Evolutionary conservation across 805 yeast species (phyloP), one percentile per base, ranked within the genome.

Genomic region (Yarrowia sp.): DNA sequence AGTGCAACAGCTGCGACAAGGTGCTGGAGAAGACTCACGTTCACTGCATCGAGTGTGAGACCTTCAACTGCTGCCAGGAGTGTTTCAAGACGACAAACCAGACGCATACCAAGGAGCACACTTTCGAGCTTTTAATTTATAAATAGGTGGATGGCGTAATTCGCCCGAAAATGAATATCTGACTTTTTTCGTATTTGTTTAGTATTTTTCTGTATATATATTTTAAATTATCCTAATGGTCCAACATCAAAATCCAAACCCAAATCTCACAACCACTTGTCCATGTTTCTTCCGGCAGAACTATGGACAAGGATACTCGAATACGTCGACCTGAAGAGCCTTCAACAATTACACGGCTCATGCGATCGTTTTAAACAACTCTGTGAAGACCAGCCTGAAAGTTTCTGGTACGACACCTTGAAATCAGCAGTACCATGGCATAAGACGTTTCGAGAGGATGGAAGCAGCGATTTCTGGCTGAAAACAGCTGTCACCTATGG

Each of bases 211-310:
- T 36, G 3, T 7, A 12, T 18, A 12, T 18, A 14, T 9, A 10
- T 4, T 21, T 38, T 10, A 12, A 13, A n/a, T n/a, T n/a, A n/a
- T n/a, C n/a, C n/a, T n/a, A n/a, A n/a, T n/a, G n/a, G n/a, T n/a
- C n/a, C n/a, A n/a, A n/a, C n/a, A n/a, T n/a, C n/a, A n/a, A n/a
- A n/a, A n/a, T 39, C 27, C 35, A 44, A 16, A 27, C 49, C 16
- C 33, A 25, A 16, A n/a, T n/a, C n/a, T n/a, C n/a, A n/a, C n/a
- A n/a, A n/a, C n/a, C n/a, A n/a, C n/a, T n/a, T n/a, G n/a, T n/a
- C n/a, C n/a, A n/a, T n/a, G n/a, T n/a, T n/a, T n/a, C 58, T 51
- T 35, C 58, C 58, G 24, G 25, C 58, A 51, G 58, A 51, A 51
- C 58, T 51, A 51, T 51, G 58, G 58, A 35, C 42, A 12, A 24